phyloP scores from a whole-genome alignment of 139 green algal species.

The Chlorella ohadii region DNA sequence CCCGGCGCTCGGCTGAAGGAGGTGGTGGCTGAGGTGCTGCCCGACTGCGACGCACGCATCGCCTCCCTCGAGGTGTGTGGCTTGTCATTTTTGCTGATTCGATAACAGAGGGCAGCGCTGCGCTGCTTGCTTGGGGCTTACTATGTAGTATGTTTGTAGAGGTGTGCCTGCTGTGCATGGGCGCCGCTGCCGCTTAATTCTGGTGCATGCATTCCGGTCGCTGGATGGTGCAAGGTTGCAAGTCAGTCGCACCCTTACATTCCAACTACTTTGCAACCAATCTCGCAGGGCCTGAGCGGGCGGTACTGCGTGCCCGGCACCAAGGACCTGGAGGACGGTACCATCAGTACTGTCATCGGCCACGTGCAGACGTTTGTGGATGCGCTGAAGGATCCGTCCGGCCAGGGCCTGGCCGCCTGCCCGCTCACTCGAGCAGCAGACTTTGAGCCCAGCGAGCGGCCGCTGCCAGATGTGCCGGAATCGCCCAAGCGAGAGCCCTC shows the following conservation, averaged over 20 bases:
- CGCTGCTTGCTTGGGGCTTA: too few relatives aligned
- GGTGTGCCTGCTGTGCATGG: too few relatives aligned
- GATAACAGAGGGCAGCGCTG: too few relatives aligned
- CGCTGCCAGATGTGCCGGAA: conserved; percentile 25
- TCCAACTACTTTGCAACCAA: too few relatives aligned
- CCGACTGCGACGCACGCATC: not conserved
- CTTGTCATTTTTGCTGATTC: not conserved
- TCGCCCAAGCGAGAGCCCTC: conserved; percentile 18
- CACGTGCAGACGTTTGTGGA: conserved; percentile 13
- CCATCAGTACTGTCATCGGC: not conserved
- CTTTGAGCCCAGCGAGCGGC: conserved; percentile 10
- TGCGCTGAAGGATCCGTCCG: not conserved
- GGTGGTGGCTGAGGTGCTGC: conserved; percentile 15
- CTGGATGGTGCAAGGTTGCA: too few relatives aligned
- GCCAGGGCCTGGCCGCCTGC: not conserved
- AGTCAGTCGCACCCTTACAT: too few relatives aligned
- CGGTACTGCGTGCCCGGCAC: conserved; percentile 7
- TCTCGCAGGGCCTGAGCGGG: conserved; percentile 22
- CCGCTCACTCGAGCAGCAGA: not conserved
- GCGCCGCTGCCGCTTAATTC: too few relatives aligned
- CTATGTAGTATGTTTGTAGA: not conserved
- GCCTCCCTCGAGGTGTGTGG: not conserved
- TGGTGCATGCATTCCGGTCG: too few relatives aligned
- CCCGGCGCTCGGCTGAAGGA: conserved; percentile 17
- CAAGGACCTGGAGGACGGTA: not conserved